Evolutionary conservation across 495 filamentous ascomycete genomes (phyloP), one percentile per base, ranked within the genome.

Genomic region (Platismatia glauca): DNA sequence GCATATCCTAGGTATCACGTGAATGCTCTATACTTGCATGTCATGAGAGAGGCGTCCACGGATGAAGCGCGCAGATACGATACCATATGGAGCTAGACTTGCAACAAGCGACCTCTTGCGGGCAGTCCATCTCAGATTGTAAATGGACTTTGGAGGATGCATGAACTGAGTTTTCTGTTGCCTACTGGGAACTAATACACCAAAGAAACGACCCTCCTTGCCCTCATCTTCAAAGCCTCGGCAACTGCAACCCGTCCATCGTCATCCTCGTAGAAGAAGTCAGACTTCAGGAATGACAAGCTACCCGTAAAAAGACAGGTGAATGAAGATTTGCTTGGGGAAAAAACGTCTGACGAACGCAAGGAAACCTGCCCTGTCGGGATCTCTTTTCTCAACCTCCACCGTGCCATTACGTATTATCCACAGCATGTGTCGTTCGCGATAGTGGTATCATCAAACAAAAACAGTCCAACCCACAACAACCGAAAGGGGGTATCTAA

Each of bases 361-460:
- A 46, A 68, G 27, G 57, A 46, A 63, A 61, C 41, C 29, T 39
- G 39, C 22, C 64, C 38, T 35, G 41, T 37, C 33, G 57, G 34
- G 34, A 35, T 62, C 60, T 56, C 59, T 20, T 27, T 31, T 38
- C 46, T 41, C 66, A 48, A 38, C 68, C 55, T 63, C 66, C 63
- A 22, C 59, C 66, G 31, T 70, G 64, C 66, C 66, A 68, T 70
- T 66, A 64, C 61, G 48, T 56, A 56, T 61, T 65, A 59, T 58
- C 55, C 61, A 58, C 61, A 66, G 35, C 57, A 48, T 62, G 31
- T 58, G 58, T 58, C 69, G 65, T 73, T 50, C 70, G 71, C 73
- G 63, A 65, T 66, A 70, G 69, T 74, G 72, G 71, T 74, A 75
- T 75, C 73, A 71, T 74, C 60, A 73, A 74, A 71, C 67, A 65